A percentile compares a stretch with the other conserved stretches of the same genome.
Conservation (phyloP, 2,329 filamentous ascomycete species). For the Colletotrichum camelliae region DNA sequence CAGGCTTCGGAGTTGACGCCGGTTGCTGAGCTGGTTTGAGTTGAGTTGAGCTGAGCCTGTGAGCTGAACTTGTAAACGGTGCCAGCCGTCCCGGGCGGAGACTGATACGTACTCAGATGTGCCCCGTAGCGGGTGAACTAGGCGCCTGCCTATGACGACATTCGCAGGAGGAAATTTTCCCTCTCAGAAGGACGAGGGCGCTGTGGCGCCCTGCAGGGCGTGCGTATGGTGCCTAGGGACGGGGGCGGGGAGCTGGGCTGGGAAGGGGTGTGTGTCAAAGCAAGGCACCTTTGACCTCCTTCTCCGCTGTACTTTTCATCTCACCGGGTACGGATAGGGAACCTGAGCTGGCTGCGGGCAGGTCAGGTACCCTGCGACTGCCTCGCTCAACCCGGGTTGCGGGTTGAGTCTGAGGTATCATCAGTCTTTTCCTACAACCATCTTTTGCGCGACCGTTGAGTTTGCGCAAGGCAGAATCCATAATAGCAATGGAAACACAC, state of each 20-base stretch:
- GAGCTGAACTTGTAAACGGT: background rate
- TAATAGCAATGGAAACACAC: background rate
- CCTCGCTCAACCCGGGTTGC: background rate
- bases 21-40: background rate
- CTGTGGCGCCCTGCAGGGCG: conserved; percentile 12
- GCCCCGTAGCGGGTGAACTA: background rate
- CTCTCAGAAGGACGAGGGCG: background rate
- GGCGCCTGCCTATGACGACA: conserved; percentile 15
- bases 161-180: conserved; percentile 5
- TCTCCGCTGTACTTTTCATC: background rate
- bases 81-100: background rate
- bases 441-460: background rate
- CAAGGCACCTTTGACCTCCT: background rate
- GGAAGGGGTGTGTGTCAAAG: background rate
- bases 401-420: background rate
- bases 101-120: background rate
- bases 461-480: background rate
- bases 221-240: conserved; percentile 1
- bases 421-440: background rate
- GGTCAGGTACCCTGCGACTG: background rate
- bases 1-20: background rate
- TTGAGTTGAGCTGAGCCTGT: background rate
- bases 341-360: background rate
- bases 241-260: background rate
- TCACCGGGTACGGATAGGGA: background rate